These are phyloP conservation scores for Coemansia sp. DNA, from an alignment of 192 early-diverging fungal species.

Conservation along the genomic window DNA sequence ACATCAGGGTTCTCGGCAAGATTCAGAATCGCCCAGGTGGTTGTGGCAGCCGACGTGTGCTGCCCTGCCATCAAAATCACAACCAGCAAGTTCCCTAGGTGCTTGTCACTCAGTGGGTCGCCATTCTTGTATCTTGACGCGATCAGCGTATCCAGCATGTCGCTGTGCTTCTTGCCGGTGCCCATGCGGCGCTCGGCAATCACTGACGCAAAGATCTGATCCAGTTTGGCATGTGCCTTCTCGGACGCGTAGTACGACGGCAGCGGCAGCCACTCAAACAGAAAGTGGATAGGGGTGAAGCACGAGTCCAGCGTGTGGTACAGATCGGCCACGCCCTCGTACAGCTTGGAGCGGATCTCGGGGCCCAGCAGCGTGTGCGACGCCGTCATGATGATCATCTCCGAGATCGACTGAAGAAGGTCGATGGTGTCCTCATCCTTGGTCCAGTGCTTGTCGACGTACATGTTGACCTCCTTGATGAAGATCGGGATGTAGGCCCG, in stretches of 20 bases:
- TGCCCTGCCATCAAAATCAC: constrained; percentile 97
- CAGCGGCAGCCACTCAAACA: constrained; percentile 90
- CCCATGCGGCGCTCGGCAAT: constrained; percentile 73
- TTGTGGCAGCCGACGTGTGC: constrained; percentile 91
- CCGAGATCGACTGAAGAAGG: constrained; percentile 77
- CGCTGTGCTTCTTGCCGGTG: constrained; percentile 59
- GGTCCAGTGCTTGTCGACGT: constrained; percentile 68
- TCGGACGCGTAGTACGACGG: constrained; percentile 85
- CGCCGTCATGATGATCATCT: constrained; percentile 93
- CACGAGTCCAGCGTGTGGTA: constrained; percentile 95
- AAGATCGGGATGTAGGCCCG: constrained; percentile 86
- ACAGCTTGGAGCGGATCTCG: constrained; percentile 84
- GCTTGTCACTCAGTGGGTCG: constrained; percentile 74
- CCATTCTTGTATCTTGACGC: constrained; percentile 88
- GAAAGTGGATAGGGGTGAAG: constrained; percentile 91
- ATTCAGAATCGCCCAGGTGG: constrained; percentile 88
- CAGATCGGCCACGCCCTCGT: constrained; percentile 81
- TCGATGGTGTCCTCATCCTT: constrained; percentile 62
- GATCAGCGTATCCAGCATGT: constrained; percentile 84
- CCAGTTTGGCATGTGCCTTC: constrained; percentile 80
- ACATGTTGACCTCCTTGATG: constrained; percentile 74
- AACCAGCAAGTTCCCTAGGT: constrained; percentile 95
- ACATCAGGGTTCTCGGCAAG: constrained; percentile 77
- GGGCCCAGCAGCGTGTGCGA: constrained; percentile 92
- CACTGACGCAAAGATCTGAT: constrained; percentile 74